Base-by-base conservation (phyloP, 2,329 filamentous ascomycete genomes). In the Didymella pomorum region DNA sequence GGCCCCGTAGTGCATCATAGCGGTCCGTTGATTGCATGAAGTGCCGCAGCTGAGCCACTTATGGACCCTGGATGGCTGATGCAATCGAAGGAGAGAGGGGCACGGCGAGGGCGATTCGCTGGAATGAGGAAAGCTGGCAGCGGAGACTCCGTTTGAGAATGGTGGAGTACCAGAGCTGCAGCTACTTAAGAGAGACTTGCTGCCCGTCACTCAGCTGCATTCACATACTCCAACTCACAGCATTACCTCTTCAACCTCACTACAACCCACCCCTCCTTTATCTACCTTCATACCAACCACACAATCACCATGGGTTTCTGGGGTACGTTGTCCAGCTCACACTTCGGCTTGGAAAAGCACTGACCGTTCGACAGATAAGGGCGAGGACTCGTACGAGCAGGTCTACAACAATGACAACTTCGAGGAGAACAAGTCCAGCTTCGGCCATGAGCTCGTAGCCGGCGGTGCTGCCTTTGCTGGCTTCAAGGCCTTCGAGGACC, bases 401-500 rank as follows among this genome's bases (percentile, higher is more conserved):
- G 83, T 86, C 66, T 85, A 86, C 76, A 76, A 81, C 59, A 75
- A 79, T 50, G 73, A 79, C 60, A 72, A 77, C 56, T 75, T 76
- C 45, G 72, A 76, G 41, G 70, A 82, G 58, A 82, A 91, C 79
- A 79, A 91, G 78, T 81, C 84, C 68, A 84, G 84, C 72, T 79
- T 91, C 71, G 84, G 85, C 67, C 91, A 94, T 79, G 90, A 95
- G 80, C 73, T 91, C 46, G 75, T 93, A 55, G 90, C 88, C 64
- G 90, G 90, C 62, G 91, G 87, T 57, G 91, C 90, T 57, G 87
- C 89, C 62, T 94, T 94, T 74, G 88, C 86, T 64, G 91, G 87
- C 69, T 90, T 94, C 85, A 92, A 92, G 83, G 81, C 88, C 21
- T 93, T 88, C 70, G 90, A 93, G 79, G 88, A 93, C 76, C 82